phyloP scores from a whole-genome alignment of 1,284 basidiomycete species.

The Mycena sp. region DNA sequence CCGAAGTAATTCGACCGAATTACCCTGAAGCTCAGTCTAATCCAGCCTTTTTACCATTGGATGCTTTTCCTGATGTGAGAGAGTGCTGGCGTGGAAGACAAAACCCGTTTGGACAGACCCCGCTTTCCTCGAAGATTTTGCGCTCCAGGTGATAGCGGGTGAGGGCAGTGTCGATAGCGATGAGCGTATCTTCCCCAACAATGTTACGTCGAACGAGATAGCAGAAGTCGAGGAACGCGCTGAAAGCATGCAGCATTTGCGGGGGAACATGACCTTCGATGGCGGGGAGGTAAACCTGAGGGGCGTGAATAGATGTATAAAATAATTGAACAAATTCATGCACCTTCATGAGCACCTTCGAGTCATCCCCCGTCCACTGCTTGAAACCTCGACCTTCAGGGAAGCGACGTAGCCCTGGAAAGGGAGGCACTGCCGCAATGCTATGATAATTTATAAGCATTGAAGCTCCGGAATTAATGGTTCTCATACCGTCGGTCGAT shows the following conservation, averaged over 20 bases:
- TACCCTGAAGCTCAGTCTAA: too few species aligned
- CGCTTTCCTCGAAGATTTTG: conserved; percentile 46
- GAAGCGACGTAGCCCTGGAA: too few species aligned
- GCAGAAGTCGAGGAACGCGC: too few species aligned
- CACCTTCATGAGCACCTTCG: conserved; percentile 1
- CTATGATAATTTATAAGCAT: conserved; percentile 17
- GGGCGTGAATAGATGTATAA: neutral
- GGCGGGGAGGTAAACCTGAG: conserved; percentile 40
- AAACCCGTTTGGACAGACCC: too few species aligned
- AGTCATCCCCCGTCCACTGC: conserved; percentile 3
- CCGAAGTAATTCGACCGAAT: too few species aligned
- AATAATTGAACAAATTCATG: neutral
- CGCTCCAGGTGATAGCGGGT: conserved; percentile 41
- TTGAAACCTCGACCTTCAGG: too few species aligned
- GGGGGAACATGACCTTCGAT: too few species aligned
- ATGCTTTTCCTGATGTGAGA: too few species aligned
- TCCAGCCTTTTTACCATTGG: too few species aligned
- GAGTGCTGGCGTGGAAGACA: too few species aligned
- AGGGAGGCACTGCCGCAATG: conserved; percentile 24
- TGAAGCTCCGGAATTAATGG: neutral
- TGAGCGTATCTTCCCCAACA: conserved; percentile 34
- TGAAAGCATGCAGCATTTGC: too few species aligned
- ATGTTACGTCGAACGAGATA: conserved; percentile 31
- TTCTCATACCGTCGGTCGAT: conserved; percentile 37
- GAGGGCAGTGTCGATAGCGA: conserved; percentile 37